A percentile compares a stretch with the other conserved stretches of the same genome.
These are phyloP conservation scores for Nemania sp. DNA, from an alignment of 2,329 filamentous ascomycete genomes.

Conservation along the genomic window DNA sequence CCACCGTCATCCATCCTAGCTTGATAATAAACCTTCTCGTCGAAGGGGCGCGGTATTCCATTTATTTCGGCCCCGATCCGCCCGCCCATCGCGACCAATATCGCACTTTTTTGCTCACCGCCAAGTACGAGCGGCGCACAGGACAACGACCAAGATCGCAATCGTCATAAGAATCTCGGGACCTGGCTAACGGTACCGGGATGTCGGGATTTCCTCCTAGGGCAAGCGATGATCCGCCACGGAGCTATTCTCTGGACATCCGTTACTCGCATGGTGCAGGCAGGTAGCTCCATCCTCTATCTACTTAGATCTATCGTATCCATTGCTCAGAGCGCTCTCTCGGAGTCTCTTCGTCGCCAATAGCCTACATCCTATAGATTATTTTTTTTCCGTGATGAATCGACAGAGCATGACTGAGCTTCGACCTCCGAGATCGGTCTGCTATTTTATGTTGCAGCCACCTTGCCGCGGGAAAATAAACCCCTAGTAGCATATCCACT, in stretches of 20 bases:
- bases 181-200: neutral
- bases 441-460: slow-evolving; percentile 19
- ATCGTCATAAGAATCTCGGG: neutral
- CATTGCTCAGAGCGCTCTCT: neutral
- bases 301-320: no score
- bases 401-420: slow-evolving; percentile 2
- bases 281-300: neutral
- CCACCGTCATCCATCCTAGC: slow-evolving; percentile 1
- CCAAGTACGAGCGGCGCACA: slow-evolving; percentile 16
- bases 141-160: neutral
- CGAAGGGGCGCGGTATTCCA: neutral
- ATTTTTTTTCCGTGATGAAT: neutral
- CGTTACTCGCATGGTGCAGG: neutral
- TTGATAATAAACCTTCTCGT: neutral
- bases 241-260: neutral
- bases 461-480: slow-evolving; percentile 15
- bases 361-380: neutral
- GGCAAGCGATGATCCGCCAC: neutral
- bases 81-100: slow-evolving; percentile 5
- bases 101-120: slow-evolving; percentile 19
- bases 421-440: slow-evolving; percentile 25
- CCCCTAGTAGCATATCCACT: slow-evolving; percentile 22
- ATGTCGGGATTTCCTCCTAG: neutral
- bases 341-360: neutral
- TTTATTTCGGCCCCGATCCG: slow-evolving; percentile 9